Base-by-base conservation (phyloP, 495 filamentous ascomycete species). In the Xylaria castorea region DNA sequence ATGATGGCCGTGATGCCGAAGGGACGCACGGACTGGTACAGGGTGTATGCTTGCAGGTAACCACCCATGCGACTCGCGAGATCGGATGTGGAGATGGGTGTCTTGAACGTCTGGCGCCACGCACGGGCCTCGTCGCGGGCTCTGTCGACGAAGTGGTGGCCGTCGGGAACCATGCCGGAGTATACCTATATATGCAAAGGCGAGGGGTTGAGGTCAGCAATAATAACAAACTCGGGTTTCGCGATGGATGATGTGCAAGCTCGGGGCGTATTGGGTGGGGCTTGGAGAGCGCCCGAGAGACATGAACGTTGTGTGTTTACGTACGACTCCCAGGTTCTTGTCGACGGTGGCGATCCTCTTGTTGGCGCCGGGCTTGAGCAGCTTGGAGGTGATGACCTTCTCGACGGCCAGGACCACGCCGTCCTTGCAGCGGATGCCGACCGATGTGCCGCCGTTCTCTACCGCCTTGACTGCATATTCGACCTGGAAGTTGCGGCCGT, bases 391-490 rank as follows among this genome's bases (percentile, higher is more conserved):
- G 83, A 98, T 88, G 75, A 98, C 91, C 86, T 99, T 99, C 87
- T 99, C 96, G 63, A 97, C 92, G 50, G 97, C 96, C 71, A 99
- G 88, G 68, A 99, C 94, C 53, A 99, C 94, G 74, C 96, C 96
- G 83, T 98, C 94, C 83, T 97, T 97, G 87, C 95, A 98, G 78
- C 95, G 88, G 83, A 99, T 97, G 75, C 96, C 96, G 85, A 99
- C 90, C 64, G 94, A 94, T 36, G 96, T 99, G 78, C 96, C 95
- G 72, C 97, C 96, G 79, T 97, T 98, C 86, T 99, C 96, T 64
- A 99, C 96, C 72, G 96, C 96, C 87, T 99, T 99, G 70, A 96
- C 91, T 71, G 96, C 96, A 84, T 99, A 99, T 87, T 99, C 96
- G 81, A 98, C 96, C 84, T 99, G 96, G 82, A 99, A 99, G 84